A percentile compares a stretch with the other conserved stretches of the same genome.
Evolutionary conservation across 345 rosid genomes (phyloP).

Genomic region (Populus deltoides): DNA sequence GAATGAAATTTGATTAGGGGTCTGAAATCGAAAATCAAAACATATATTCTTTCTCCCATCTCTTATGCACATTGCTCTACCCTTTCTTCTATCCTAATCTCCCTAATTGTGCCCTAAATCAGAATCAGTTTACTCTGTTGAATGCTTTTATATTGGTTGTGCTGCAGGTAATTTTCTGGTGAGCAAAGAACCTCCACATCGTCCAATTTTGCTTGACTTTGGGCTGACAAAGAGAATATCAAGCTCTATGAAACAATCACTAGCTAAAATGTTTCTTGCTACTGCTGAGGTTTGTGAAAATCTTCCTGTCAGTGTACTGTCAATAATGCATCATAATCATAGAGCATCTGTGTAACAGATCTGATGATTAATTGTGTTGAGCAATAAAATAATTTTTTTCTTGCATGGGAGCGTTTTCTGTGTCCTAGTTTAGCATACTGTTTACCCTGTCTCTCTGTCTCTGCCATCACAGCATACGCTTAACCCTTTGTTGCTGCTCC

Average conservation of each 20-base stretch:
- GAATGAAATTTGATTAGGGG: neutral
- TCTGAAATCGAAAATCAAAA: neutral
- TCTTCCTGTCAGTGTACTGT: neutral
- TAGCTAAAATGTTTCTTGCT: constrained; percentile 97
- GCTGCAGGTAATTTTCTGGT: constrained; percentile 87
- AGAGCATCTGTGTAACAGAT: constrained; percentile 4
- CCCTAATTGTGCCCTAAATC: neutral
- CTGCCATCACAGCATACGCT: neutral
- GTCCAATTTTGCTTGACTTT: constrained; percentile 87
- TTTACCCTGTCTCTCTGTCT: neutral
- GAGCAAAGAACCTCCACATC: constrained; percentile 82
- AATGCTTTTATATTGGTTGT: constrained; percentile 13
- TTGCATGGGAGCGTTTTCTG: neutral
- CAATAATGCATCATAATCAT: neutral
- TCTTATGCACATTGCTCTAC: neutral
- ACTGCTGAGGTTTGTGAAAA: constrained; percentile 74
- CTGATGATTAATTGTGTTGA: neutral
- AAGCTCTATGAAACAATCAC: constrained; percentile 73
- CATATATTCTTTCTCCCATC: neutral
- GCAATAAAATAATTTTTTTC: neutral
- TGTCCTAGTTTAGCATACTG: neutral
- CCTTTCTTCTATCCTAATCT: neutral
- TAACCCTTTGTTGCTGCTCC: neutral
- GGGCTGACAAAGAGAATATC: constrained; percentile 89
- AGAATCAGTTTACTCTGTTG: neutral